Evolutionary conservation across 2,329 filamentous ascomycete genomes (phyloP), one percentile per base, ranked within the genome.

Genomic region (Dactylellina sp.): DNA sequence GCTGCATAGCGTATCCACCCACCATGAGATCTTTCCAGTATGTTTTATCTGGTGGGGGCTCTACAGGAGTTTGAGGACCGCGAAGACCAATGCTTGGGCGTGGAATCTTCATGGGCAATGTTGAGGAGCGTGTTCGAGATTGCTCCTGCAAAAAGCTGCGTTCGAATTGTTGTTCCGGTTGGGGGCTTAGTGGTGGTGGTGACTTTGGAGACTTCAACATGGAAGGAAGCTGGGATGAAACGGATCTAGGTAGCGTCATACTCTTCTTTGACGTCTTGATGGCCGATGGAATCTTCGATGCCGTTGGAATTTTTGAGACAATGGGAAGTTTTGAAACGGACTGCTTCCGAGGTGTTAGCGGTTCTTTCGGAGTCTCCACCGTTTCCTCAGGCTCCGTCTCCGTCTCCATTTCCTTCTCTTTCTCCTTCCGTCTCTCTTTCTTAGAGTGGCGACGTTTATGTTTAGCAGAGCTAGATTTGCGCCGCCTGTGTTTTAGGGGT

Each of bases 11-110:
- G 46, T 72, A 72, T 5, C 68, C 68, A 1, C 68, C 68, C 18
- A 72, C 50, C 68, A 72, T 72, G 4, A 72, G 55, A 22, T 72
- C 68, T 47, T 72, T 72, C 68, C 68, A 72, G 22, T 72, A 72
- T 14, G 68, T 72, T 25, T 72, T 72, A 16, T 72, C 68, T 0
- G 68, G 68, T 42, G 52, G 44, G 11, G 68, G 61, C 11, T 72
- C 60, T 22, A 39, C 46, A 22, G 68, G 68, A 12, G 40, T 35
- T 20, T 72, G 68, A 40, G 60, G 20, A 14, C 32, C 60, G 16
- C 68, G 68, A 35, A 72, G 65, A 24, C 59, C 63, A 39, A 72
- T 60, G 53, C 68, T 72, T 32, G 68, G 68, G 14, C 68, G 60
- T 9, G 68, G 68, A 39, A 72, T 72, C 20, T 65, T 72, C 18